Conservation (phyloP, 768 basidiomycete genomes). For the Boletus sp. region DNA sequence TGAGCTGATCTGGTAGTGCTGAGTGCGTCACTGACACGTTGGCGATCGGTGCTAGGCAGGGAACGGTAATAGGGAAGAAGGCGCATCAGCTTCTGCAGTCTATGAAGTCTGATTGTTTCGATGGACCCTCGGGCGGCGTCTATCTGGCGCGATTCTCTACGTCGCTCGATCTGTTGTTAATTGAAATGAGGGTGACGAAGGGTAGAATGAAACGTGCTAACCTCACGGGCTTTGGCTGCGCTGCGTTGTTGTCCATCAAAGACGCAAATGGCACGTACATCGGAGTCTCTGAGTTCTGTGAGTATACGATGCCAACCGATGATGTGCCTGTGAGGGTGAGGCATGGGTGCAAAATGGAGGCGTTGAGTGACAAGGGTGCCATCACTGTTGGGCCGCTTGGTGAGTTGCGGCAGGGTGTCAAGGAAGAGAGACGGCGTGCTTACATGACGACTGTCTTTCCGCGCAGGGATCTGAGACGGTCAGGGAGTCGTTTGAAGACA, state of each 20-base stretch:
- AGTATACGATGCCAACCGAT: slow-evolving; percentile 75
- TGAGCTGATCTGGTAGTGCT: slow-evolving; percentile 4
- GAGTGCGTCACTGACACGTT: slow-evolving; percentile 29
- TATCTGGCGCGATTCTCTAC: slow-evolving; percentile 48
- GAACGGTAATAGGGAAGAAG: slow-evolving; percentile 38
- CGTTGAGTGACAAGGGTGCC: slow-evolving; percentile 84
- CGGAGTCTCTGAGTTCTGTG: slow-evolving; percentile 54
- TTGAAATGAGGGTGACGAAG: slow-evolving; percentile 1
- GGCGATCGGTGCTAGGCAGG: slow-evolving; percentile 30
- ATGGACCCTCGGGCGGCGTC: slow-evolving; percentile 51
- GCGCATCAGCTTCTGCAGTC: slow-evolving; percentile 45
- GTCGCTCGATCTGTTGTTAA: slow-evolving; percentile 47
- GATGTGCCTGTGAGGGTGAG: slow-evolving; percentile 66
- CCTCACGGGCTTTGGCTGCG: slow-evolving; percentile 70
- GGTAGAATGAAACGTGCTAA: slow-evolving; percentile 28
- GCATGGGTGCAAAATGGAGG: slow-evolving; percentile 66
- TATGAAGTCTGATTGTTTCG: slow-evolving; percentile 54
- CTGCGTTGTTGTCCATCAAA: slow-evolving; percentile 74
- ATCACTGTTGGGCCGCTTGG: slow-evolving; percentile 48
- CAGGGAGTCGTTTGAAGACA: slow-evolving; percentile 59
- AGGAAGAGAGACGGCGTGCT: slow-evolving; percentile 14
- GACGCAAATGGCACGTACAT: slow-evolving; percentile 65
- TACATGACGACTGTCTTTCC: slow-evolving; percentile 79
- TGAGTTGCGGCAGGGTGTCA: not conserved
- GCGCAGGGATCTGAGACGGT: slow-evolving; percentile 54